Percentiles rank a stretch among this genome's conserved stretches.
phyloP scores from a whole-genome alignment of 371 early-diverging fungal genomes.

The Mucor velutinosus region DNA sequence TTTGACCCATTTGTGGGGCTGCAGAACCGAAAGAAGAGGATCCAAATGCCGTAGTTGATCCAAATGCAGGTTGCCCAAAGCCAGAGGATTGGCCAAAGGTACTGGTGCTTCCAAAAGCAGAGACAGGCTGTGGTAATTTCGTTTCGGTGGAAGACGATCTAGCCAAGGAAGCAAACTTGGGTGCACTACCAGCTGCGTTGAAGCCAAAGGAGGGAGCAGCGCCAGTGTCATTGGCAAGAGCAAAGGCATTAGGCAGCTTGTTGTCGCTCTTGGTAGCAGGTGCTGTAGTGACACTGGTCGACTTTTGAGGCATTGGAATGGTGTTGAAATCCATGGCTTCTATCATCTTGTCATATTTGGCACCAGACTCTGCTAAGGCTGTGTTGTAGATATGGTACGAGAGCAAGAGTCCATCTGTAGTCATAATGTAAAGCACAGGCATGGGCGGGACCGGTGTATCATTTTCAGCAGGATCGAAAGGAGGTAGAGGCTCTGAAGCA shows the following conservation, averaged over 20 bases:
- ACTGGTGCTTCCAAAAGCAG: constrained; percentile 1
- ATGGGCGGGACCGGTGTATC: constrained; percentile 37
- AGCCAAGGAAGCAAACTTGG: constrained; percentile 12
- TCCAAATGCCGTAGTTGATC: not conserved
- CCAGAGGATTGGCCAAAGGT: not conserved
- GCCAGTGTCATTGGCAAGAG: constrained; percentile 21
- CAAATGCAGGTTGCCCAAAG: not conserved
- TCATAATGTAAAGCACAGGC: constrained; percentile 40
- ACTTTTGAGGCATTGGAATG: constrained; percentile 7
- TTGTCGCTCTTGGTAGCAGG: not conserved
- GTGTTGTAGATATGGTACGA: constrained; percentile 42
- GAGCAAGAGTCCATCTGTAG: constrained; percentile 45
- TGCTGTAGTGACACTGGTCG: constrained; percentile 8
- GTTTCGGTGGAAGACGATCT: not conserved
- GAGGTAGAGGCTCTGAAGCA: constrained; percentile 36
- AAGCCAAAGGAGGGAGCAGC: not conserved
- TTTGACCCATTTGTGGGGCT: not conserved
- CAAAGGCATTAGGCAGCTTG: not conserved
- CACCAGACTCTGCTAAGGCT: constrained; percentile 22
- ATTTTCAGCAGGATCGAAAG: constrained; percentile 38
- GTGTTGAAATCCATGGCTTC: not conserved
- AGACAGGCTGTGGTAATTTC: not conserved
- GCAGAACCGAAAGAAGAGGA: not conserved
- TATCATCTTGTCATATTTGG: constrained; percentile 9
- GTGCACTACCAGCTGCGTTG: not conserved